phyloP scores from a whole-genome alignment of 768 basidiomycete genomes.

The Porpolomopsis calyptriformis region DNA sequence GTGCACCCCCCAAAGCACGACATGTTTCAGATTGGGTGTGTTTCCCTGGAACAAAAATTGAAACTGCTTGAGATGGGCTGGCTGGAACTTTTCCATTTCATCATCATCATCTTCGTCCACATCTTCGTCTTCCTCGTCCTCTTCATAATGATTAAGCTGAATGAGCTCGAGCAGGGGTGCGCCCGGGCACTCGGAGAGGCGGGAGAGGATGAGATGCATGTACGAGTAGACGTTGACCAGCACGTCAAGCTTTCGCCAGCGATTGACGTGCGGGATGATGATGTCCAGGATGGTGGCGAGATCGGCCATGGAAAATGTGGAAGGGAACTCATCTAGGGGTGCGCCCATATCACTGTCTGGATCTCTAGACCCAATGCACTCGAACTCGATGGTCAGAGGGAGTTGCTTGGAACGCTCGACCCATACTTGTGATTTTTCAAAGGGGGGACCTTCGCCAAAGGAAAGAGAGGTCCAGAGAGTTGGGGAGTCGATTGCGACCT shows the following conservation, averaged over 20 bases:
- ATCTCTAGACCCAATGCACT: constrained; percentile 25
- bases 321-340: constrained; percentile 10
- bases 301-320: constrained; percentile 17
- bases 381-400: constrained; percentile 44
- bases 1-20: constrained; percentile 60
- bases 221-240: constrained; percentile 35
- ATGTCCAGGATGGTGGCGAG: constrained; percentile 29
- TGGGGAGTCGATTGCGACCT: constrained; percentile 18
- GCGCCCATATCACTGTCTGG: constrained; percentile 10
- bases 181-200: constrained; percentile 30
- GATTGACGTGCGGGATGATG: constrained; percentile 40
- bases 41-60: constrained; percentile 44
- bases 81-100: constrained; percentile 29
- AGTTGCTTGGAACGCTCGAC: constrained; percentile 44
- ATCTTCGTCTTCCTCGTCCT: too few species aligned
- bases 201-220: constrained; percentile 33
- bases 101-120: constrained; percentile 45
- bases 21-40: constrained; percentile 38
- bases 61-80: constrained; percentile 28
- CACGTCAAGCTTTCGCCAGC: constrained; percentile 45
- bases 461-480: constrained; percentile 18
- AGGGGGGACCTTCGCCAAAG: constrained; percentile 23
- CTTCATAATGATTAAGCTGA: constrained; percentile 50
- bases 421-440: constrained; percentile 33
- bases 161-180: constrained; percentile 47